A percentile compares a stretch with the other conserved stretches of the same genome.
phyloP scores from a whole-genome alignment of 306 rosid genomes.

The Trichosanthes truncata region DNA sequence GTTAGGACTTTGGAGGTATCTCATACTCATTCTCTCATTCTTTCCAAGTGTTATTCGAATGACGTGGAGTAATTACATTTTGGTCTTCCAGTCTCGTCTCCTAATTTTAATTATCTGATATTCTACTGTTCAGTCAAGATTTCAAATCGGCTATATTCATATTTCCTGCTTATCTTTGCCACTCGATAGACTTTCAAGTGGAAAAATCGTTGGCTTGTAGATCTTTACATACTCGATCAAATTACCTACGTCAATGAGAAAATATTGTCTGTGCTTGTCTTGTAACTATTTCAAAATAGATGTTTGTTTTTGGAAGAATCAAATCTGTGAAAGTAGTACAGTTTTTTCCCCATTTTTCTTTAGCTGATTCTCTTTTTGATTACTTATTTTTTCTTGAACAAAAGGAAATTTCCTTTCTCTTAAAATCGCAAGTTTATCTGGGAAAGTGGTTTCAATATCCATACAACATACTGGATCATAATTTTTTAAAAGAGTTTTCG shows the following conservation, averaged over 20 bases:
- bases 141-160: background rate
- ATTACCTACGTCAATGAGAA: background rate
- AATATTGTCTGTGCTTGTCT: background rate
- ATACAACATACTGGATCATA: background rate
- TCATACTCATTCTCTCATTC: background rate
- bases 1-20: background rate
- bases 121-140: background rate
- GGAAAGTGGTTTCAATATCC: background rate
- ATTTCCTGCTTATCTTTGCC: background rate
- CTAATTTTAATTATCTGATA: background rate
- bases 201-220: background rate
- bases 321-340: background rate
- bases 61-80: background rate
- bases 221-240: background rate
- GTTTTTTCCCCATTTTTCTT: background rate
- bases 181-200: background rate
- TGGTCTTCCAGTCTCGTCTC: background rate
- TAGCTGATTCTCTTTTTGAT: background rate
- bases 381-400: no score
- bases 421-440: background rate
- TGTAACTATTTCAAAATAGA: background rate
- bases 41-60: background rate
- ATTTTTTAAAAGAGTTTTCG: background rate
- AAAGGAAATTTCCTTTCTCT: background rate
- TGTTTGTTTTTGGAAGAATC: background rate